A percentile compares a stretch with the other conserved stretches of the same genome.
Evolutionary conservation across 1,139 yeast genomes (phyloP).

Genomic region (Spathaspora sp.): DNA sequence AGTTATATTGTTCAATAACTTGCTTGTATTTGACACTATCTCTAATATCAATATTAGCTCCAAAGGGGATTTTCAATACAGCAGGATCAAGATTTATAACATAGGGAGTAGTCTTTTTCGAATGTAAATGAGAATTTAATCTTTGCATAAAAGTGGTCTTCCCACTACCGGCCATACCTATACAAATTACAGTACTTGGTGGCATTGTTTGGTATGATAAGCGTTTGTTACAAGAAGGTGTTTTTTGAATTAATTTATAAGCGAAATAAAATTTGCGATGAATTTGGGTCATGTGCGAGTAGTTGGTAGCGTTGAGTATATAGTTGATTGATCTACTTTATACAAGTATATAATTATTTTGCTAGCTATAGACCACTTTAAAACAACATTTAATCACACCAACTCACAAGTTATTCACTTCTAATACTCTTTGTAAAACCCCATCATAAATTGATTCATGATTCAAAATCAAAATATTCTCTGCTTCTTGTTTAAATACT

Average conservation of each 20-base stretch:
- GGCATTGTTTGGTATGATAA: constrained; percentile 43
- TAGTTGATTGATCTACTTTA: too few species aligned
- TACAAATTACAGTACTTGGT: constrained; percentile 73
- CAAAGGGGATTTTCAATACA: constrained; percentile 86
- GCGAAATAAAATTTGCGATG: neutral
- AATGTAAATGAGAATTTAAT: constrained; percentile 81
- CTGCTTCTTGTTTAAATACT: constrained; percentile 69
- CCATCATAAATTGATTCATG: constrained; percentile 57
- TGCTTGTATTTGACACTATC: constrained; percentile 95
- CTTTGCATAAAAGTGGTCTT: constrained; percentile 98
- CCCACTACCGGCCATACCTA: constrained; percentile 98
- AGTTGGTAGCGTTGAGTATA: too few species aligned
- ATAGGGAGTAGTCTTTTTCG: constrained; percentile 74
- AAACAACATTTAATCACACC: too few species aligned
- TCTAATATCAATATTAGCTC: constrained; percentile 92
- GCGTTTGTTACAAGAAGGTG: neutral
- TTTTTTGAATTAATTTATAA: neutral
- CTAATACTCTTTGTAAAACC: constrained; percentile 64
- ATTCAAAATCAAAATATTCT: constrained; percentile 65
- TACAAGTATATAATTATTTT: too few species aligned
- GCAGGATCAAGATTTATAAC: constrained; percentile 97
- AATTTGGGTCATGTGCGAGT: neutral
- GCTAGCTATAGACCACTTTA: too few species aligned
- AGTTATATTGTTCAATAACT: constrained; percentile 87
- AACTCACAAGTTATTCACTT: constrained; percentile 10